phyloP scores from a whole-genome alignment of 768 basidiomycete species.

The Grammothele lineata region DNA sequence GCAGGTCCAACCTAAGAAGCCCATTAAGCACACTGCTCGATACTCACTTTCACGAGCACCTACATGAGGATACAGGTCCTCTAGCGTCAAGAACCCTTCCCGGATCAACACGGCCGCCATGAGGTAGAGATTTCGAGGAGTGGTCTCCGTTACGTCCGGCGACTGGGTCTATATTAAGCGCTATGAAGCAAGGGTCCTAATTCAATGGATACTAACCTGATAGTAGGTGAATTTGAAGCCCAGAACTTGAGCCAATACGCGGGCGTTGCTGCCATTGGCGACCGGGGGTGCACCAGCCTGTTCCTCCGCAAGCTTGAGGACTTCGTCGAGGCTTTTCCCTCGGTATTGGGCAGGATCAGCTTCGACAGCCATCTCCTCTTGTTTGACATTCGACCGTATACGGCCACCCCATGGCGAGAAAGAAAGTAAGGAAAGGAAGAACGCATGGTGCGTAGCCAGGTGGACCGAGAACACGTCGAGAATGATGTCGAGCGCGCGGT shows the following conservation, averaged over 20 bases:
- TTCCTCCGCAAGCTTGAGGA: constrained; percentile 53
- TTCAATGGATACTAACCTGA: constrained; percentile 59
- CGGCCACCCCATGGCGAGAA: constrained; percentile 78
- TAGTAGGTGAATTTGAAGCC: constrained; percentile 98
- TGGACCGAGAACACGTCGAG: constrained; percentile 87
- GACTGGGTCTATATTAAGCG: constrained; percentile 33
- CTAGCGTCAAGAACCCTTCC: constrained; percentile 80
- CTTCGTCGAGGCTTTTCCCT: constrained; percentile 64
- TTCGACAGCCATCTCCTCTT: constrained; percentile 33
- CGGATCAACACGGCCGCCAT: constrained; percentile 85
- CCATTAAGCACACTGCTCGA: not conserved
- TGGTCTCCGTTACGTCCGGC: constrained; percentile 52
- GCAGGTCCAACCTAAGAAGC: constrained; percentile 63
- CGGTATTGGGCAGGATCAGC: constrained; percentile 39
- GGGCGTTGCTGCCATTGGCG: constrained; percentile 33
- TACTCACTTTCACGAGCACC: constrained; percentile 28
- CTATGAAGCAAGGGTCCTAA: not conserved
- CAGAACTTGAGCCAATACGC: constrained; percentile 83
- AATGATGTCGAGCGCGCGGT: constrained; percentile 88
- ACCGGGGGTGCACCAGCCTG: constrained; percentile 16
- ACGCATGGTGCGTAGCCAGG: constrained; percentile 75
- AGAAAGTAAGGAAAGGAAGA: constrained; percentile 83
- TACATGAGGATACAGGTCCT: constrained; percentile 93
- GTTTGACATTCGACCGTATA: constrained; percentile 1
- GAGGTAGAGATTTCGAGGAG: constrained; percentile 72